phyloP scores from a whole-genome alignment of 164 flowering plant genomes.

The Piper betle region DNA sequence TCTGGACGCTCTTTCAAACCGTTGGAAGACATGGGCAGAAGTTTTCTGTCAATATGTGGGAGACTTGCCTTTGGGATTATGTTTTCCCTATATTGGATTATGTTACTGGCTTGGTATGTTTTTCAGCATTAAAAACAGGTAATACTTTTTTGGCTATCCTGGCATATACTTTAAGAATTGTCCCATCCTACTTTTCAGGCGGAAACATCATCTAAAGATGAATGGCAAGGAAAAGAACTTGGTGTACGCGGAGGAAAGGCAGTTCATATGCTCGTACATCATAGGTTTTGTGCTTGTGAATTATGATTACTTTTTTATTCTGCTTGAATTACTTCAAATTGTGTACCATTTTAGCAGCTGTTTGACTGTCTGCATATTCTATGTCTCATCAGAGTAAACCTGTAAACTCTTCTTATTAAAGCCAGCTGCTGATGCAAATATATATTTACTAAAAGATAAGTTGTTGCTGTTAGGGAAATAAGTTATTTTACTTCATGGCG shows the following conservation, averaged over 20 bases:
- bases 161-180: not conserved
- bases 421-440: no score
- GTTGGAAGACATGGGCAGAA: conserved; percentile 96
- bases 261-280: conserved; percentile 99
- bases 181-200: conserved; percentile 32
- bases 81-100: conserved; percentile 72
- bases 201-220: conserved; percentile 91
- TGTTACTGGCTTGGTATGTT: conserved; percentile 75
- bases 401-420: no score
- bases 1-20: conserved; percentile 87
- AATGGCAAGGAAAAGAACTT: conserved; percentile 99
- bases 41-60: conserved; percentile 90
- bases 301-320: not conserved
- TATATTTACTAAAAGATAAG: no score
- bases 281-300: conserved; percentile 40
- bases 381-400: no score
- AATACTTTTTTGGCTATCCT: not conserved
- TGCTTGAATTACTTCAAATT: no score
- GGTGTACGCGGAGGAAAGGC: conserved; percentile 94
- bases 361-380: no score
- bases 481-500: no score
- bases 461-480: no score
- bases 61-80: conserved; percentile 91
- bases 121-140: conserved; percentile 1
- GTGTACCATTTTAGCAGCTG: no score